Evolutionary conservation across 208 protist species (phyloP).

Genomic region (Zelonia costaricensis): DNA sequence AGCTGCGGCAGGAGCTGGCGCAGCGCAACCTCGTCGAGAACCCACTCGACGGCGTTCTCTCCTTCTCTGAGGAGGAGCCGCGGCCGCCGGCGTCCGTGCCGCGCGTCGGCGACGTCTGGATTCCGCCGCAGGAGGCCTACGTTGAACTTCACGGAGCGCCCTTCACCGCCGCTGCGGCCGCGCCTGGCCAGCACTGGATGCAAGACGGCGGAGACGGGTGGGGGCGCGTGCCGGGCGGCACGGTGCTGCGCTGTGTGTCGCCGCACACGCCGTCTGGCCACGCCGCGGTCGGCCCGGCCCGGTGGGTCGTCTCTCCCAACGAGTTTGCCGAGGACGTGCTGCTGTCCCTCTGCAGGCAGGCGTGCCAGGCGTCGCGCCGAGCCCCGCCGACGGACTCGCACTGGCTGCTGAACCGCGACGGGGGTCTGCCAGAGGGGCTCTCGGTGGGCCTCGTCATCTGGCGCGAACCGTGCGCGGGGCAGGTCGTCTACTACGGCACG

Average conservation of each 20-base stretch:
- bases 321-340: conserved; percentile 64
- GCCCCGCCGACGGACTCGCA: conserved; percentile 43
- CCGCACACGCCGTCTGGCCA: background rate
- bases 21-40: conserved; percentile 45
- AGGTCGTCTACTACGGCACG: conserved; percentile 47
- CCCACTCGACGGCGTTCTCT: conserved; percentile 28
- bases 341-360: conserved; percentile 53
- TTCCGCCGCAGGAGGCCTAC: conserved; percentile 36
- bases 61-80: conserved; percentile 23
- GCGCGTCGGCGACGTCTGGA: conserved; percentile 38
- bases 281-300: background rate
- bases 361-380: conserved; percentile 37
- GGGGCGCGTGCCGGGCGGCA: conserved; percentile 26
- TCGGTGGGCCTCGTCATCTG: conserved; percentile 35
- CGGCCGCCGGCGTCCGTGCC: conserved; percentile 11
- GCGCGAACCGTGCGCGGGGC: conserved; percentile 31
- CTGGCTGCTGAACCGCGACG: conserved; percentile 45
- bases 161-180: background rate
- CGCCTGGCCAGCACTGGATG: background rate
- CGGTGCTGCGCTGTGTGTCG: conserved; percentile 32
- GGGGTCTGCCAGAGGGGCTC: conserved; percentile 33
- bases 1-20: conserved; percentile 41
- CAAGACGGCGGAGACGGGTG: conserved; percentile 3
- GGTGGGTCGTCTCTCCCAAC: conserved; percentile 13
- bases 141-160: conserved; percentile 4